Conservation (phyloP, 805 yeast genomes). For the Nakazawaea ernobii region DNA sequence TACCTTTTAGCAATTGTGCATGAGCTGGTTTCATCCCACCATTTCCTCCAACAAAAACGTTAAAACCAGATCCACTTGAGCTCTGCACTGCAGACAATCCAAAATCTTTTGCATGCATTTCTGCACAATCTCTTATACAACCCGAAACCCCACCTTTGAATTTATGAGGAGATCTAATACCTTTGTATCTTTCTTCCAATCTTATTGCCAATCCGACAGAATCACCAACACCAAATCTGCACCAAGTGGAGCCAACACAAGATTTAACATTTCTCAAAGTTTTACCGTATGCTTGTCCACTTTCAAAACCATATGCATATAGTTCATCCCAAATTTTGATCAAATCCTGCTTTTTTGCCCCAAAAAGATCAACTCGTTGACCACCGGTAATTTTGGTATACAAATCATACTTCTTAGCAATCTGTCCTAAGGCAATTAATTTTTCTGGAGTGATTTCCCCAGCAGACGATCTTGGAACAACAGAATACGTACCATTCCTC, state of each 20-base stretch:
- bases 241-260: slow-evolving; percentile 34
- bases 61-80: slow-evolving; percentile 20
- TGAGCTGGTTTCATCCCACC: slow-evolving; percentile 37
- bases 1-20: slow-evolving; percentile 27
- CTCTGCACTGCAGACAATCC: slow-evolving; percentile 31
- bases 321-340: slow-evolving; percentile 28
- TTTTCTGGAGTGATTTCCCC: slow-evolving; percentile 34
- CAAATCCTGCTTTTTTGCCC: slow-evolving; percentile 27
- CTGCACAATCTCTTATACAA: slow-evolving; percentile 33
- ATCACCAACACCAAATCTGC: slow-evolving; percentile 33
- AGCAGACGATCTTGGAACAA: slow-evolving; percentile 31
- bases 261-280: slow-evolving; percentile 31
- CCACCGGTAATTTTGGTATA: slow-evolving; percentile 33
- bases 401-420: slow-evolving; percentile 26
- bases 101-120: slow-evolving; percentile 31
- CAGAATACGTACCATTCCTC: slow-evolving; percentile 32
- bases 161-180: slow-evolving; percentile 32
- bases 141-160: slow-evolving; percentile 34
- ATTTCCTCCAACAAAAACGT: slow-evolving; percentile 32
- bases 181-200: slow-evolving; percentile 31
- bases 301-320: slow-evolving; percentile 26
- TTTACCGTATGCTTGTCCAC: slow-evolving; percentile 34
- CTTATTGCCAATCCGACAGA: slow-evolving; percentile 32
- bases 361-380: slow-evolving; percentile 29
- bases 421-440: slow-evolving; percentile 26